Evolutionary conservation across 495 filamentous ascomycete species (phyloP).

Genomic region (Hypoxylon lienhwacheense): DNA sequence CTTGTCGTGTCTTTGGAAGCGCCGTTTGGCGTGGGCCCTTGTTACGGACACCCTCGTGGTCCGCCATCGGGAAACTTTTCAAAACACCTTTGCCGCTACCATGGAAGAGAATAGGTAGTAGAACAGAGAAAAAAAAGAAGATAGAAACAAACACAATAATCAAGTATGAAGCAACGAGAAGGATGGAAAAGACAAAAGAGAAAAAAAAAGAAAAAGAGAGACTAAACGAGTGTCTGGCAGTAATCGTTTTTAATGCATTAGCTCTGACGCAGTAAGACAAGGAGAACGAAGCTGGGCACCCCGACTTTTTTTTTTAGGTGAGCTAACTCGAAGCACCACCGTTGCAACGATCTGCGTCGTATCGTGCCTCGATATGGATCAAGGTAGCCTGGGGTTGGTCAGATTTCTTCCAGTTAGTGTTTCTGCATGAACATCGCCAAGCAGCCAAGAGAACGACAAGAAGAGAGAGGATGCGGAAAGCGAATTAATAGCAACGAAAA

Average conservation of each 20-base stretch:
- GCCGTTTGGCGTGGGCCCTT: conserved; percentile 17
- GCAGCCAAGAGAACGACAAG: too few species aligned
- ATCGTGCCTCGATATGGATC: too few species aligned
- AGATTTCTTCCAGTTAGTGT: too few species aligned
- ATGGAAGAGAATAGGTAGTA: background rate
- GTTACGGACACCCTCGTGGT: conserved; percentile 8
- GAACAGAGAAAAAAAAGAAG: background rate
- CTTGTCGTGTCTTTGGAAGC: conserved; percentile 31
- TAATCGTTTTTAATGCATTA: conserved; percentile 9
- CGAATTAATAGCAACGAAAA: too few species aligned
- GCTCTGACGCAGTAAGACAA: conserved; percentile 11
- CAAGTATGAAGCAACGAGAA: background rate
- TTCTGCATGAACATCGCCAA: too few species aligned
- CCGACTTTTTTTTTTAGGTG: too few species aligned
- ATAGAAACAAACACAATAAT: background rate
- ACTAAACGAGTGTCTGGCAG: background rate
- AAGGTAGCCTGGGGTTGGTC: too few species aligned
- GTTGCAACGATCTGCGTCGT: too few species aligned
- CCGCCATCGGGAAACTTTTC: conserved; percentile 16
- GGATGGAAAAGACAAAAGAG: background rate
- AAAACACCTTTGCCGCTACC: background rate
- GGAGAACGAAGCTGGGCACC: background rate
- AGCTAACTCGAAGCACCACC: too few species aligned
- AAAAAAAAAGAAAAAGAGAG: conserved; percentile 6
- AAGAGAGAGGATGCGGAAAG: too few species aligned